These are phyloP conservation scores for Cephaloascus fragrans DNA, from an alignment of 805 yeast genomes.

Conservation along the genomic window DNA sequence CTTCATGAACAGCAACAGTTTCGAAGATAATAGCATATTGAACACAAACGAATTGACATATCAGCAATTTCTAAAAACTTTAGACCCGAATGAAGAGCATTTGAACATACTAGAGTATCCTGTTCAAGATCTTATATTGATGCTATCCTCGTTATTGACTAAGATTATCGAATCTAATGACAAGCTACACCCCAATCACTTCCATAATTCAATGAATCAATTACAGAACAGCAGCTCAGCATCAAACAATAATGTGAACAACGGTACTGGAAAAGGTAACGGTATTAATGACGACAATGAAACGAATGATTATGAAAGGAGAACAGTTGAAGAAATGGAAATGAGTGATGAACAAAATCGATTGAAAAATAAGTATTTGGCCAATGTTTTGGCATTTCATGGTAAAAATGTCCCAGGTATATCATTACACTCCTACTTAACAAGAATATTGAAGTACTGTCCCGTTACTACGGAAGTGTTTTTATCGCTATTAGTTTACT, in stretches of 20 bases:
- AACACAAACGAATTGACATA: no score
- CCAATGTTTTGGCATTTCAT: conserved; percentile 80
- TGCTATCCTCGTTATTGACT: conserved; percentile 79
- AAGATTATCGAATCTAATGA: conserved; percentile 90
- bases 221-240: conserved; percentile 9
- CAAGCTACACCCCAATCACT: conserved; percentile 61
- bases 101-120: conserved; percentile 77
- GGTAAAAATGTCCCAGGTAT: conserved; percentile 97
- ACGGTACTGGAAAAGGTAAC: conserved; percentile 3
- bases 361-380: conserved; percentile 45
- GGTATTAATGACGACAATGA: conserved; percentile 6
- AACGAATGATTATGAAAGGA: conserved; percentile 17
- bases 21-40: no score
- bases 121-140: conserved; percentile 66
- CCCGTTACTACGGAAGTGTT: conserved; percentile 98
- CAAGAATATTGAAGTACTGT: conserved; percentile 89
- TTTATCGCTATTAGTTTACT: conserved; percentile 79
- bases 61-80: conserved; percentile 23
- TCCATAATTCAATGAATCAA: conserved; percentile 25
- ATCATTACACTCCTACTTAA: conserved; percentile 76
- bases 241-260: conserved; percentile 5
- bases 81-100: conserved; percentile 34
- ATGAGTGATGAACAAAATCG: no score
- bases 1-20: no score
- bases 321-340: conserved; percentile 16